Base-by-base conservation (phyloP, 164 flowering plant genomes). In the Stephania japonica region DNA sequence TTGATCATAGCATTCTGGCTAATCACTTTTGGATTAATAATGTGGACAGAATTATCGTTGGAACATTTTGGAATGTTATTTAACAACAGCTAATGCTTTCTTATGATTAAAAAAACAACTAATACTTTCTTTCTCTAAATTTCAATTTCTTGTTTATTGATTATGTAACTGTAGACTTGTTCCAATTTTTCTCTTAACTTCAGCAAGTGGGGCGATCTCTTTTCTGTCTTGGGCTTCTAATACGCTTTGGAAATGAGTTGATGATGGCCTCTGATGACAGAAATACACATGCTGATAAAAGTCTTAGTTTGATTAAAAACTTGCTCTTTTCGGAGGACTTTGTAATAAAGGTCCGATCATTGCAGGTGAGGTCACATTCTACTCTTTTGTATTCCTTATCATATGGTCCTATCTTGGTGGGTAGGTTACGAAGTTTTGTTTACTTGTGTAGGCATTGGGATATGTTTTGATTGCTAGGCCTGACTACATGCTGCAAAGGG, bases 221-320 rank as follows among this genome's bases (percentile, higher is more conserved):
- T 69, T 95, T 95, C 73, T 95, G 98, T 78, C 88, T 95, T 81
- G 99, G 99, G 70, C 74, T 88, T 81, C 91, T 95, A 25, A 85
- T 95, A 50, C 94, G 99, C 42, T 91, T 91, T 84, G 97, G 98
- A 21, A 88, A 79, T 62, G 81, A 86, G 72, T 82, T 92, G 83
- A 70, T 88, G 78, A 69, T 42, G 64, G 38, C 81, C 65, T 79
- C 81, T 23, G 74, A 74, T 77, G 78, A 82, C 67, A 80, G 72
- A 70, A 83, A 75, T 67, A 62, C 85, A 53, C 88, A 86, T 75
- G 80, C 83, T 42, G 75, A 32, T 16, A 83, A 79, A 77, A 86
- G 89, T 72, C 83, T 95, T 73, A 76, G 69, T 47, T 74, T 95
- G 82, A 87, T 95, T 53, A 91, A 86, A 71, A 87, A 83, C 42